Percentiles rank a stretch among this genome's conserved stretches.
Conservation (phyloP, 1,139 yeast species). For the Suhomyces atakaporum region DNA sequence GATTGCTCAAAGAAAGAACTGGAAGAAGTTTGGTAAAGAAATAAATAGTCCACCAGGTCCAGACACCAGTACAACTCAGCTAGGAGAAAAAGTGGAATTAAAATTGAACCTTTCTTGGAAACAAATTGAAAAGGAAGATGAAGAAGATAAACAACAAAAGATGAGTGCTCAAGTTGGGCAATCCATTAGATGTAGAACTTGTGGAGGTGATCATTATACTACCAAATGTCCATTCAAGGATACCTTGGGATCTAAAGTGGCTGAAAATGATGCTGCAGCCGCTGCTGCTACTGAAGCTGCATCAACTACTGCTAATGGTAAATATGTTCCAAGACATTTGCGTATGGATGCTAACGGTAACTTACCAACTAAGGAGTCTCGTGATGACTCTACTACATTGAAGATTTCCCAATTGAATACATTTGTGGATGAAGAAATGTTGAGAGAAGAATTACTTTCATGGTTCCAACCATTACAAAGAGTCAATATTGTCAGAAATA, state of each 20-base stretch:
- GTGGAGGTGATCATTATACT: slow-evolving; percentile 95
- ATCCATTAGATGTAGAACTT: slow-evolving; percentile 76
- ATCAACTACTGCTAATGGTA: slow-evolving; percentile 33
- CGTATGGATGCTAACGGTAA: slow-evolving; percentile 64
- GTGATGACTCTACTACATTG: slow-evolving; percentile 87
- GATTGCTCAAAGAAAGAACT: slow-evolving; percentile 70
- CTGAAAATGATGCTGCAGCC: slow-evolving; percentile 33
- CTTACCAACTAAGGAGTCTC: slow-evolving; percentile 53
- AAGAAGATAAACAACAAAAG: slow-evolving; percentile 61
- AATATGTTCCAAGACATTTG: slow-evolving; percentile 80
- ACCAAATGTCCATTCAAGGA: slow-evolving; percentile 96
- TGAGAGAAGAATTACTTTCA: slow-evolving; percentile 70
- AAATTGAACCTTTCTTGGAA: slow-evolving; percentile 74
- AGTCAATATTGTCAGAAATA: slow-evolving; percentile 83
- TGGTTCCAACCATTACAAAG: slow-evolving; percentile 76
- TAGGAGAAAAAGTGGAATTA: slow-evolving; percentile 79
- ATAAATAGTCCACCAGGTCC: slow-evolving; percentile 79
- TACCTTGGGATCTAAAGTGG: slow-evolving; percentile 63
- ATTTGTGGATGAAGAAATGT: slow-evolving; percentile 78
- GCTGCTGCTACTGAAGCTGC: slow-evolving; percentile 38
- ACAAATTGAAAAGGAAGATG: slow-evolving; percentile 57
- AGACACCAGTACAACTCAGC: slow-evolving; percentile 82
- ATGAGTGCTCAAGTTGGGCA: slow-evolving; percentile 23
- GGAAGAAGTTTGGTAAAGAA: slow-evolving; percentile 86
- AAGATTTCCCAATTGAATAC: slow-evolving; percentile 91